Conservation (phyloP, 805 yeast genomes). For the Metschnikowia gelsemii region DNA sequence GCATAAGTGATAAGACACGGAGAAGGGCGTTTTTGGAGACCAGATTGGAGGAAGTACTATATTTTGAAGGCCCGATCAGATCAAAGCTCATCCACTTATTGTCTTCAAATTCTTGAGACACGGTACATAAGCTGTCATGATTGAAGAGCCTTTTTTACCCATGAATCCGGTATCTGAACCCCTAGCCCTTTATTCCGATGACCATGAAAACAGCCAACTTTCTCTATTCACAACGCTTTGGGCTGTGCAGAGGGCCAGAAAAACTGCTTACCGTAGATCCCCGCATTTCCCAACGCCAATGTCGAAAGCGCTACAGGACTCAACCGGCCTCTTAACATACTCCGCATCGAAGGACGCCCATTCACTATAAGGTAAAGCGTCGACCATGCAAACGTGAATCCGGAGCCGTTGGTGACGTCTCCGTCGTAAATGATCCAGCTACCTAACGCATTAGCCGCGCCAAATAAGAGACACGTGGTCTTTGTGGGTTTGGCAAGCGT, state of each 20-base stretch:
- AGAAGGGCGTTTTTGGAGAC: no score
- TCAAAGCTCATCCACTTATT: no score
- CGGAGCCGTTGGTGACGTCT: conserved; percentile 76
- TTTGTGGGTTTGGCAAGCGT: conserved; percentile 35
- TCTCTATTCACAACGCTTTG: not conserved
- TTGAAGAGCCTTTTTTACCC: no score
- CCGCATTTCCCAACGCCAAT: conserved; percentile 61
- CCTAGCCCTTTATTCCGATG: not conserved
- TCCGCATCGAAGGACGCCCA: conserved; percentile 55
- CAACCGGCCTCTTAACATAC: conserved; percentile 54
- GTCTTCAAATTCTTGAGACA: no score
- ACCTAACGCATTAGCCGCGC: conserved; percentile 62
- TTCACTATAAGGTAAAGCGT: conserved; percentile 69
- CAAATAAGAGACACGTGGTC: conserved; percentile 52
- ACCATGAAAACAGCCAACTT: not conserved
- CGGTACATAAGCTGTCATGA: no score
- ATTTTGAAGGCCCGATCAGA: no score
- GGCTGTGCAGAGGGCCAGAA: conserved; percentile 41
- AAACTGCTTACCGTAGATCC: conserved; percentile 68
- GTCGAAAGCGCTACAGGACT: conserved; percentile 61
- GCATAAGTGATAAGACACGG: no score
- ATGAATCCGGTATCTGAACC: no score
- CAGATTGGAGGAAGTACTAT: no score
- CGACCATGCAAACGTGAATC: conserved; percentile 81
- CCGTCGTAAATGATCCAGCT: conserved; percentile 76